Percentiles rank a stretch among this genome's conserved stretches.
These are phyloP conservation scores for Verruconis gallopava DNA, from an alignment of 2,329 filamentous ascomycete genomes.

Conservation along the genomic window DNA sequence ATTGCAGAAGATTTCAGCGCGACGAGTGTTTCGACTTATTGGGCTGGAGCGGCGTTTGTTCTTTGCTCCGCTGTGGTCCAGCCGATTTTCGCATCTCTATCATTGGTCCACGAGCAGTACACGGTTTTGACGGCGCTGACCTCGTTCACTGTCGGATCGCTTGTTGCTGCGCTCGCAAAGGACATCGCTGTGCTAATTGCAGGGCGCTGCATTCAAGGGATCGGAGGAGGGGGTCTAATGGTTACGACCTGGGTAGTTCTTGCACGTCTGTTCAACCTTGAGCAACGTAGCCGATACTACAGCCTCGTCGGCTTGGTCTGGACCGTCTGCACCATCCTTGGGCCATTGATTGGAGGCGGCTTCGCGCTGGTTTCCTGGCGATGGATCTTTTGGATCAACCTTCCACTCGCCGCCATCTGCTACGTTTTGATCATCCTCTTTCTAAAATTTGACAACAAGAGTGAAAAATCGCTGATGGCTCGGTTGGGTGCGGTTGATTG, in stretches of 20 bases:
- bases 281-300: conserved; percentile 45
- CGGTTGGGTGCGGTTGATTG: conserved; percentile 18
- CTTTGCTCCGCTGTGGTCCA: neutral
- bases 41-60: neutral
- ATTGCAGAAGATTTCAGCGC: neutral
- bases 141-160: conserved; percentile 48
- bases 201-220: conserved; percentile 48
- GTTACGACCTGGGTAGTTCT: conserved; percentile 51
- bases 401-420: conserved; percentile 47
- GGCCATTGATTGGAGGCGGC: conserved; percentile 54
- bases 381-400: conserved; percentile 54
- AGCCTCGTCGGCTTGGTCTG: conserved; percentile 54
- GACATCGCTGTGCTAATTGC: conserved; percentile 50
- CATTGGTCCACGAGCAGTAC: neutral
- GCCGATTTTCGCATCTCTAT: neutral
- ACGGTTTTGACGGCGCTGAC: neutral
- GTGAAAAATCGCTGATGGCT: conserved; percentile 33
- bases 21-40: neutral
- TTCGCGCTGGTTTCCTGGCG: conserved; percentile 53
- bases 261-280: conserved; percentile 46
- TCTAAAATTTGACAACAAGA: conserved; percentile 46
- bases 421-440: conserved; percentile 46
- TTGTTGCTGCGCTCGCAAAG: conserved; percentile 44
- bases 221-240: conserved; percentile 50
- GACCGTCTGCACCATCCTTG: conserved; percentile 52